Evolutionary conservation across 768 basidiomycete species (phyloP), one percentile per base, ranked within the genome.

Genomic region (Lactarius vividus): DNA sequence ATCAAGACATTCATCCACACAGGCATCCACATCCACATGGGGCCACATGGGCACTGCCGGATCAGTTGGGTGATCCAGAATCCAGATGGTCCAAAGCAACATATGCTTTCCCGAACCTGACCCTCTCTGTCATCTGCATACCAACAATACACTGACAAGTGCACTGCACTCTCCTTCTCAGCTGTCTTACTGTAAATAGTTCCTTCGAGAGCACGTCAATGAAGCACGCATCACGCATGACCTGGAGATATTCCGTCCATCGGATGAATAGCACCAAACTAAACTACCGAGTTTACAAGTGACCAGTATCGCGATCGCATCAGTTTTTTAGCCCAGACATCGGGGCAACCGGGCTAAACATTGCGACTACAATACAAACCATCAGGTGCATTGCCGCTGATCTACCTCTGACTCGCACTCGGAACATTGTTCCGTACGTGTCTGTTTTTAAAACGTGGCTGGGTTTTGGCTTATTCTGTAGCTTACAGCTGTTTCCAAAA

Each of bases 341-440:
- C 10, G 20, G 42, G 15, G 42, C 20, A 44, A 52, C 11, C 26
- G 23, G 23, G 6, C 49, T 26, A 26, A 13, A 26, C 49, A 52
- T 52, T 9, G 23, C 49, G 15, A 28, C 46, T 52, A 26, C 49
- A 15, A 23, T 49, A 13, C 23, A 23, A 26, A 15, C 23, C 49
- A 52, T 52, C 28, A n/a, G 49, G 44, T 53, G 61, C 65, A 66
- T 61, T 39, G 65, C 65, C 65, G n/a, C 31, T 66, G 65, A 66
- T 66, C 18, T 4, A 58, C 42, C 23, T 59, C 49, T 64, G 63
- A 64, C 57, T 59, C 63, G 52, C 20, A 49, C 46, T 15, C 46
- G 46, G 46, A 49, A 49, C 11, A 23, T 26, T 26, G 46, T 44
- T 44, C 44, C 20, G 20, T n/a, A 1, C 2, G 23, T 46, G 39